phyloP scores from a whole-genome alignment of 139 green algal genomes.

The Chlorella sorokiniana region DNA sequence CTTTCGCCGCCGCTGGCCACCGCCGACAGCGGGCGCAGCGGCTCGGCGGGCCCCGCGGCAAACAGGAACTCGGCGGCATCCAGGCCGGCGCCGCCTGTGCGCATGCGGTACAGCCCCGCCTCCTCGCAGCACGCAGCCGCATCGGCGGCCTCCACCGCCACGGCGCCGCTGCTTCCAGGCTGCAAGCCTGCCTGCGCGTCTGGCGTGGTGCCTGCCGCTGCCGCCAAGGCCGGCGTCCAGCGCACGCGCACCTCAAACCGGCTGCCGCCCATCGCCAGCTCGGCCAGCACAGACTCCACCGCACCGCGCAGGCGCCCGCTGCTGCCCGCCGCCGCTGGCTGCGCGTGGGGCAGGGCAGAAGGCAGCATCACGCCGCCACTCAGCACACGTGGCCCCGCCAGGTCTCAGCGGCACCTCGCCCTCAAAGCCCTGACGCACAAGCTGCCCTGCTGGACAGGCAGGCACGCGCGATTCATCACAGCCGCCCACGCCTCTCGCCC shows the following conservation, averaged over 20 bases:
- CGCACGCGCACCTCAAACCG: slow-evolving; percentile 74
- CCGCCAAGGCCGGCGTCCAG: slow-evolving; percentile 40
- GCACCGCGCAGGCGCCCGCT: slow-evolving; percentile 52
- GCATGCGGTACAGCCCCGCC: slow-evolving; percentile 12
- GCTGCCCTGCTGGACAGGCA: neutral
- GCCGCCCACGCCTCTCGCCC: too few relatives aligned
- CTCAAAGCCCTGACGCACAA: neutral
- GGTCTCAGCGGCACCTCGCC: neutral
- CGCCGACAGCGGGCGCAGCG: slow-evolving; percentile 68
- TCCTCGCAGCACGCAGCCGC: slow-evolving; percentile 3
- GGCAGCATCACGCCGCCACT: neutral
- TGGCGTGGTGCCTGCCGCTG: neutral
- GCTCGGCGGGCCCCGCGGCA: slow-evolving; percentile 73
- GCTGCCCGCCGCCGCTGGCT: slow-evolving; percentile 46
- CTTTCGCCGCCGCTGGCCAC: slow-evolving; percentile 81
- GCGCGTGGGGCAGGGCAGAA: neutral
- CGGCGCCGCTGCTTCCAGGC: neutral
- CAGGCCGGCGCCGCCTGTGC: slow-evolving; percentile 15
- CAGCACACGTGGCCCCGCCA: too few relatives aligned
- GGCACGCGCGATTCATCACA: too few relatives aligned
- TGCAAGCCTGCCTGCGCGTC: too few relatives aligned
- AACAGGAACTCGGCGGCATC: slow-evolving; percentile 72
- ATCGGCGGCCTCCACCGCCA: neutral
- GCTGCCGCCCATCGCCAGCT: slow-evolving; percentile 72
- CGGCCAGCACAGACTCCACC: slow-evolving; percentile 66